A percentile compares a stretch with the other conserved stretches of the same genome.
These are phyloP conservation scores for Breynia disticha DNA, from an alignment of 441 rosid genomes.

Conservation along the genomic window DNA sequence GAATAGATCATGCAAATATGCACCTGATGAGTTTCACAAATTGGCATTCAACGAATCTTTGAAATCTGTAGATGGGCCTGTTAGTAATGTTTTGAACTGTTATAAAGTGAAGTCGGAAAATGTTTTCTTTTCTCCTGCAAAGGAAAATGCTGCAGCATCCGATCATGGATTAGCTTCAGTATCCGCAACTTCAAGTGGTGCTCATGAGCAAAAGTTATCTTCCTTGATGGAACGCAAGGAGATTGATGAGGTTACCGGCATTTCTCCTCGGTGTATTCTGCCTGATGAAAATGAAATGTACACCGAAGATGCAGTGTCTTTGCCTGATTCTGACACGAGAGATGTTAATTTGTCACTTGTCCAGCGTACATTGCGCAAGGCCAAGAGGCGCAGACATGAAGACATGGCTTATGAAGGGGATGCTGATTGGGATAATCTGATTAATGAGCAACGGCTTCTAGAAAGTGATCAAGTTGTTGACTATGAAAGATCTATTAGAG, in stretches of 20 bases:
- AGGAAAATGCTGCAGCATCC: not conserved
- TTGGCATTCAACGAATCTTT: not conserved
- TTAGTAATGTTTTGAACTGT: slow-evolving; percentile 12
- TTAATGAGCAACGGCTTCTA: slow-evolving; percentile 53
- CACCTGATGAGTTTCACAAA: too few relatives aligned
- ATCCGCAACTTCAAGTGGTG: slow-evolving; percentile 16
- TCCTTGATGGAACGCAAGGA: slow-evolving; percentile 18
- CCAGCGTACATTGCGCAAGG: slow-evolving; percentile 53
- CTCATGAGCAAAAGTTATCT: slow-evolving; percentile 11
- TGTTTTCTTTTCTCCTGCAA: not conserved
- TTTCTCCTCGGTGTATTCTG: slow-evolving; percentile 31
- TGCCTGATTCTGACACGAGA: slow-evolving; percentile 50
- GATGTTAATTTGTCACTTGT: slow-evolving; percentile 38
- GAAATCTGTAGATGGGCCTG: slow-evolving; percentile 11
- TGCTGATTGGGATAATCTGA: slow-evolving; percentile 71
- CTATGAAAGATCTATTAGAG: slow-evolving; percentile 48
- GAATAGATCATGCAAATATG: not conserved
- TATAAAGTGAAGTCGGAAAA: slow-evolving; percentile 16
- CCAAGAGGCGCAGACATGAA: slow-evolving; percentile 67
- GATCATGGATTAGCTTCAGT: too few relatives aligned
- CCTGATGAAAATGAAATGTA: slow-evolving; percentile 54
- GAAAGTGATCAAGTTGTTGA: slow-evolving; percentile 45
- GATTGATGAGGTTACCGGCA: slow-evolving; percentile 31
- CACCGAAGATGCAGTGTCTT: slow-evolving; percentile 45
- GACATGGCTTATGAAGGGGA: slow-evolving; percentile 97